Evolutionary conservation across 305 asterid species (phyloP).

Genomic region (Rubia occidens): DNA sequence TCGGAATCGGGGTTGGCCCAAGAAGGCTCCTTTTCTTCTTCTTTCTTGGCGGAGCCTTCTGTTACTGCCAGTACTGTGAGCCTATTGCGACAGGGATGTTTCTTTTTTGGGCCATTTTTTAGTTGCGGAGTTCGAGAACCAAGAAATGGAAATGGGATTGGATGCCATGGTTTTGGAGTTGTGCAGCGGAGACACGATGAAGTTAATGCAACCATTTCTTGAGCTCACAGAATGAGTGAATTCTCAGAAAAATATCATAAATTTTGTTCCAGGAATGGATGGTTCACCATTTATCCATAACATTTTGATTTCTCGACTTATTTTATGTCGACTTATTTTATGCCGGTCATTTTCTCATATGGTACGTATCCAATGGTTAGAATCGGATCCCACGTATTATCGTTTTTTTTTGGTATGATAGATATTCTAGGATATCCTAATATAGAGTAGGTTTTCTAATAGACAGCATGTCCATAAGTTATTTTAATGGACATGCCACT

Average conservation of each 20-base stretch:
- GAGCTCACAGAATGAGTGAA: constrained; percentile 1
- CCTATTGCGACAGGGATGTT: constrained; percentile 13
- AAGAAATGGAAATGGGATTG: constrained; percentile 20
- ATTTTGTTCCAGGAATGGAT: neutral
- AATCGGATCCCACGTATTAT: too few relatives aligned
- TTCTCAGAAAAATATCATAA: neutral
- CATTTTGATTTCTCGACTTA: neutral
- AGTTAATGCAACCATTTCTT: constrained; percentile 33
- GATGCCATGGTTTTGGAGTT: constrained; percentile 22
- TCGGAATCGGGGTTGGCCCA: constrained; percentile 84
- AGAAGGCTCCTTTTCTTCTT: constrained; percentile 49
- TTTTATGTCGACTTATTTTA: neutral
- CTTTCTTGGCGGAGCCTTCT: constrained; percentile 48
- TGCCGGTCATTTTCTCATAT: too few relatives aligned
- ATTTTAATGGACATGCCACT: too few relatives aligned
- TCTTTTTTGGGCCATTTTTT: constrained; percentile 17
- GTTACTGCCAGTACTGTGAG: constrained; percentile 35
- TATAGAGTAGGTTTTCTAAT: too few relatives aligned
- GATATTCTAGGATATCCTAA: too few relatives aligned
- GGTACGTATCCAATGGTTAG: too few relatives aligned
- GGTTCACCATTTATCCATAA: constrained; percentile 9
- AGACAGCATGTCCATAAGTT: too few relatives aligned
- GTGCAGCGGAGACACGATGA: constrained; percentile 27
- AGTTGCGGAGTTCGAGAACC: constrained; percentile 13
- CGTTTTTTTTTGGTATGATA: too few relatives aligned